Evolutionary conservation across 352 stramenopile species (phyloP), one percentile per base, ranked within the genome.

Genomic region (Globisporangium heterothallicum): DNA sequence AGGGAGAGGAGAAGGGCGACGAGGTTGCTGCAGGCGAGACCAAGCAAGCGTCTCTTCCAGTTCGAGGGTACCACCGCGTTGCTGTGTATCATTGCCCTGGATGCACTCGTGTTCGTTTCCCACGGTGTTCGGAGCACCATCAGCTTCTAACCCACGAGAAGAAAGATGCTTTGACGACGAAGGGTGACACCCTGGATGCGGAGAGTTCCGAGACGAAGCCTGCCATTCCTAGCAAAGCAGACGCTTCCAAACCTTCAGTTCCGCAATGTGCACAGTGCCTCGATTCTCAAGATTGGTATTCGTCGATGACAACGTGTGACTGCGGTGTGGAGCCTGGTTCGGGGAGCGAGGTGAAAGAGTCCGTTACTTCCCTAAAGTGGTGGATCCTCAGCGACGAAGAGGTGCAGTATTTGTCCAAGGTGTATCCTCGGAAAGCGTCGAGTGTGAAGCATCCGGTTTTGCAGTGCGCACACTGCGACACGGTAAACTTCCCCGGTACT

Each of bases 321-420:
- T 79, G 72, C 38, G 32, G 46, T 21, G 21, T 42, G 5, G 19
- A 32, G 10, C 38, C 5, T 25, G 40, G n/a, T 29, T 42, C 32
- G 35, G 57, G 35, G 30, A 16, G 10, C 1, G 51, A 38, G 12
- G 12, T 35, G 12, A 61, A 61, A 36, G 2, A 29, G 36, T 30
- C 53, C 13, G 5, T n/a, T 43, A 42, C n/a, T 4, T 43, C 32
- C 6, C 56, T 89, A 2, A 68, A 68, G 50, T 91, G 77, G 77
- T 91, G 80, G 80, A 85, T 91, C 49, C 46, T 91, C 44, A 88
- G 74, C 56, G 71, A 84, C 18, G 69, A 87, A 29, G 80, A 91
- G 42, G 61, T 70, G 3, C 61, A 74, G 49, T 91, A 91, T 49
- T 68, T 91, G 0, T 53, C 61, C 22, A 76, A 78, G 18, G 80